Evolutionary conservation across 345 rosid genomes (phyloP).

Genomic region (Raphanus sativus): DNA sequence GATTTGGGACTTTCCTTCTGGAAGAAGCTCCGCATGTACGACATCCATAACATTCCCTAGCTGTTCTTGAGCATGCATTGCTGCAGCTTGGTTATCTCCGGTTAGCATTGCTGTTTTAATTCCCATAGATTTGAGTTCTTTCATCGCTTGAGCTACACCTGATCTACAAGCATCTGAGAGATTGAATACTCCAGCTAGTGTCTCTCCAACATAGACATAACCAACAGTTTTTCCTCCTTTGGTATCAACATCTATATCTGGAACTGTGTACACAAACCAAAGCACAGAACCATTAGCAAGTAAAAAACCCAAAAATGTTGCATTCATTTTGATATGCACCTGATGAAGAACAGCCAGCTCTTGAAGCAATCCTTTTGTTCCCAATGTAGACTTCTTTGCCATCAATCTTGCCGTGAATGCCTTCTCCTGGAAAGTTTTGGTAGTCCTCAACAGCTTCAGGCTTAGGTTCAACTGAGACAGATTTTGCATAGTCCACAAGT

Average conservation of each 20-base stretch:
- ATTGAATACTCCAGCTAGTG: slow-evolving; percentile 53
- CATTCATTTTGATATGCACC: slow-evolving; percentile 40
- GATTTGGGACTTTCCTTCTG: slow-evolving; percentile 66
- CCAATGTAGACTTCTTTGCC: slow-evolving; percentile 69
- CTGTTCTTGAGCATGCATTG: slow-evolving; percentile 78
- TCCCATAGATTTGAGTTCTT: slow-evolving; percentile 52
- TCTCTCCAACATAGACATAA: slow-evolving; percentile 53
- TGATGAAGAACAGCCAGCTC: slow-evolving; percentile 58
- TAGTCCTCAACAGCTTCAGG: slow-evolving; percentile 70
- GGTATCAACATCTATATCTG: slow-evolving; percentile 33
- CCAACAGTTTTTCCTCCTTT: slow-evolving; percentile 62
- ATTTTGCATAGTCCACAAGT: slow-evolving; percentile 63
- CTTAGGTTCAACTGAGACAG: slow-evolving; percentile 57
- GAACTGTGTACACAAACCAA: slow-evolving; percentile 41
- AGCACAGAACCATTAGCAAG: slow-evolving; percentile 12
- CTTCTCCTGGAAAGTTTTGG: slow-evolving; percentile 87
- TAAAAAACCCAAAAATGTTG: not conserved
- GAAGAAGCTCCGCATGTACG: slow-evolving; percentile 74
- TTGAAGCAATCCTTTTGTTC: slow-evolving; percentile 58
- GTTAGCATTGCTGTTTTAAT: slow-evolving; percentile 79
- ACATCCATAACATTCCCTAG: slow-evolving; percentile 55
- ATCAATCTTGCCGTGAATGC: slow-evolving; percentile 72
- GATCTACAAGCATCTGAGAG: slow-evolving; percentile 80
- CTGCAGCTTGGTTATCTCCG: slow-evolving; percentile 71
- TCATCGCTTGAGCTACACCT: slow-evolving; percentile 65